Base-by-base conservation (phyloP, 2,329 filamentous ascomycete species). In the Magnaporthiopsis poae region DNA sequence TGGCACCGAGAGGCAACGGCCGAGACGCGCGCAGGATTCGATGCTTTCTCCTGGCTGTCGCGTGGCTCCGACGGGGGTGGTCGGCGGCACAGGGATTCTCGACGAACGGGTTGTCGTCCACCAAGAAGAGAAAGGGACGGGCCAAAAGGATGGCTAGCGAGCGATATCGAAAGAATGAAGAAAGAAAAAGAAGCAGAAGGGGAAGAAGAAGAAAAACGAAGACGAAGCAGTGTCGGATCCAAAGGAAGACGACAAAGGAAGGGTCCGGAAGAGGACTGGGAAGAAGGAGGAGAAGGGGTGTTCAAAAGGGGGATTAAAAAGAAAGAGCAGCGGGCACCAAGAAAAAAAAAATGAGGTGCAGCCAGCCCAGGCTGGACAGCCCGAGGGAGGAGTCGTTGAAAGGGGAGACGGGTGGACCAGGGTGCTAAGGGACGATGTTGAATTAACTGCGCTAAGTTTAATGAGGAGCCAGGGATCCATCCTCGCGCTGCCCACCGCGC, bases 381-480 rank as follows among this genome's bases (percentile, higher is more conserved):
- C 68, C 65, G 69, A 73, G 74, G 73, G 67, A 69, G 66, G 69
- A 69, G 70, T 46, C 62, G 67, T 67, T 60, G 66, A 68, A 69
- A 68, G 67, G 69, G 61, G 39, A 61, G 39, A 61, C 31, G 46
- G 59, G 56, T 74, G 35, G 62, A 60, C 35, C 65, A 29, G 63
- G 33, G 35, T 60, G n/a, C 36, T 27, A 63, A 39, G 59, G 72
- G 75, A 71, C 69, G 69, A 72, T 71, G 73, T 74, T 70, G 73
- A 74, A 75, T 71, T 74, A 75, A 75, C 70, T 72, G 74, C 77
- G 77, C 77, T 78, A 79, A 75, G 74, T 78, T 77, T 75, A 76
- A 77, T 77, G 75, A 79, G 74, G 71, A 68, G 71, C 72, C 71
- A 73, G 71, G 69, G 71, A 72, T 71, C 67, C 25, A n/a, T 46